Evolutionary conservation across 805 yeast species (phyloP), one percentile per base, ranked within the genome.

Genomic region (Candida ipomoeae): DNA sequence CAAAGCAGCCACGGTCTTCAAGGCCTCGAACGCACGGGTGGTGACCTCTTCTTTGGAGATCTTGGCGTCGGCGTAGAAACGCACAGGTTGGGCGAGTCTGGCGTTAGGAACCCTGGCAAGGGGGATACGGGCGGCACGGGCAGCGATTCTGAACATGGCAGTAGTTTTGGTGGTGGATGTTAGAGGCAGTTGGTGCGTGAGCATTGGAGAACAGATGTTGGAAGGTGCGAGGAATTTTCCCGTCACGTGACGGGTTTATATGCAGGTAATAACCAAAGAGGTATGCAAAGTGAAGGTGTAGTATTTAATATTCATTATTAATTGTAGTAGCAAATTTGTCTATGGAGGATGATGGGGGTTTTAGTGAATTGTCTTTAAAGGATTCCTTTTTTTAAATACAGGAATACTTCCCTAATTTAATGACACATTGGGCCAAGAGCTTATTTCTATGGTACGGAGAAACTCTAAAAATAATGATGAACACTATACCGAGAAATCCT

Each of bases 21-120:
- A 84, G 50, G 94, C 96, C 62, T 86, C 88, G 55, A 85, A 73
- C 48, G 94, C 87, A 73, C 97, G 83, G 56, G 80, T 77, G 59
- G 89, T 80, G 57, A 91, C 91, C 66, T 89, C 97, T 38, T 84
- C 87, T 66, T 83, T 81, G 54, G 85, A 74, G 61, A 90, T 73
- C 43, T 84, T 79, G 33, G 87, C 79, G 49, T 78, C 83, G 48
- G 86, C 80, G 73, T 84, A 85, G 64, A 79, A 71, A 60, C 78
- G 73, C 42, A 70, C 58, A 76, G 72, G 38, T 48, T 59, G 66
- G 10, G 41, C 41, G 36, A 46, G 37, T 29, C 47, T 46, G 34
- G 55, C 45, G 56, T 59, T 51, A 52, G 66, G 53, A 44, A 64
- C 58, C 59, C 74, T 68, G 52, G 65, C 59, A 38, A 69, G 60